Percentiles rank a stretch among this genome's conserved stretches.
Evolutionary conservation across 805 yeast species (phyloP).

Genomic region (Kuraishia capsulata): DNA sequence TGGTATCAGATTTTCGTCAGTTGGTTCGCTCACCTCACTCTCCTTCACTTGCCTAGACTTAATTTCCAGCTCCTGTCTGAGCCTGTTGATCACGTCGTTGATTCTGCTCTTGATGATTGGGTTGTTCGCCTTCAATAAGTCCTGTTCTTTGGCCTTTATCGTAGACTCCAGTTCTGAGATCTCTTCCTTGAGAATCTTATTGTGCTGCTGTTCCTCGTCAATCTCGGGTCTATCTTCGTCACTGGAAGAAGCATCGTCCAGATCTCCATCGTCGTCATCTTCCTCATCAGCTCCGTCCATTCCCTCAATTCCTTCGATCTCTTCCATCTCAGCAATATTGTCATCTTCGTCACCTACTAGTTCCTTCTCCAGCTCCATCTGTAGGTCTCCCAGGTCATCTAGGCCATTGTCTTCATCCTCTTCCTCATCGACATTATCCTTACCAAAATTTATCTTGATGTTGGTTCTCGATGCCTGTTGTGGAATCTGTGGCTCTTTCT

Average conservation of each 20-base stretch:
- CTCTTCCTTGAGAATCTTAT: conserved; percentile 75
- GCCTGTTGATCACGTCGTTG: conserved; percentile 66
- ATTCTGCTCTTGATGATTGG: conserved; percentile 84
- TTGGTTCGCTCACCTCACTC: conserved; percentile 11
- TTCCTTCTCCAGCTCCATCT: conserved; percentile 50
- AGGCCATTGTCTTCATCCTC: conserved; percentile 8
- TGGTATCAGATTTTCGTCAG: conserved; percentile 8
- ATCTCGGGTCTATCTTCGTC: conserved; percentile 43
- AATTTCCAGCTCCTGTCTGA: conserved; percentile 73
- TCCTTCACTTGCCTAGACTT: conserved; percentile 58
- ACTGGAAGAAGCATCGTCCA: conserved; percentile 23
- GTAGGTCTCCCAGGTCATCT: conserved; percentile 29
- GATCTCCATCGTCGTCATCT: conserved; percentile 14
- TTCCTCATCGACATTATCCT: not conserved
- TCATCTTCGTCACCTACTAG: conserved; percentile 29
- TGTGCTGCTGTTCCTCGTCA: conserved; percentile 47
- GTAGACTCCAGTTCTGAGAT: conserved; percentile 73
- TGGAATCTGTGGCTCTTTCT: conserved; percentile 18
- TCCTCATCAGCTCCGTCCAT: conserved; percentile 7
- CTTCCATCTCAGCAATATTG: conserved; percentile 22
- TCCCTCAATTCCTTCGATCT: not conserved
- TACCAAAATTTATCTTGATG: not conserved
- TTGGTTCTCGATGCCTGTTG: not conserved
- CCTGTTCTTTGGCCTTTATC: conserved; percentile 64
- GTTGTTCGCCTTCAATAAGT: conserved; percentile 65